These are phyloP conservation scores for Paracoccidioides lutzii DNA, from an alignment of 2,329 filamentous ascomycete genomes.

Conservation along the genomic window DNA sequence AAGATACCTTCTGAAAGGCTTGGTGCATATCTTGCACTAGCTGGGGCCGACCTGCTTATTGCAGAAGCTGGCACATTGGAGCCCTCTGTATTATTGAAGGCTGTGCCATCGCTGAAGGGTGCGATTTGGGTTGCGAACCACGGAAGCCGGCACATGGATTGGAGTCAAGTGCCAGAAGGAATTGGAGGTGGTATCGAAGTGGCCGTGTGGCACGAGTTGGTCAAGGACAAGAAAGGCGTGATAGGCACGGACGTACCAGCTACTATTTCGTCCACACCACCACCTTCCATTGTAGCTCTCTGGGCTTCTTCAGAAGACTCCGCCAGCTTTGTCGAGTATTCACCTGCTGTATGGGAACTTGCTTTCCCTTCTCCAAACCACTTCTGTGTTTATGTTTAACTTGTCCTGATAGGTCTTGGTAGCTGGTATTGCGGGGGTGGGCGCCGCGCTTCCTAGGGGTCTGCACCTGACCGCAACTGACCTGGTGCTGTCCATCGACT, in stretches of 20 bases:
- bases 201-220: conserved; percentile 83
- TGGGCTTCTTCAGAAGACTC: conserved; percentile 30
- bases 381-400: conserved; percentile 8
- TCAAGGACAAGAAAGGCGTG: conserved; percentile 53
- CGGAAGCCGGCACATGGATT: conserved; percentile 85
- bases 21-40: conserved; percentile 57
- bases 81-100: conserved; percentile 56
- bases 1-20: conserved; percentile 58
- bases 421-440: conserved; percentile 68
- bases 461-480: conserved; percentile 65
- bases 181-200: conserved; percentile 64
- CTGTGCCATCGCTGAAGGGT: conserved; percentile 58
- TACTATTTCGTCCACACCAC: conserved; percentile 40
- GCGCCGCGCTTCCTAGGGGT: conserved; percentile 58
- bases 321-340: conserved; percentile 68
- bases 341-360: conserved; percentile 42
- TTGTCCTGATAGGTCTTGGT: conserved; percentile 53
- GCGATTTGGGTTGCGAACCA: conserved; percentile 89
- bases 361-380: neutral
- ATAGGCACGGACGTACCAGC: conserved; percentile 52
- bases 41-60: conserved; percentile 67
- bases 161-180: conserved; percentile 74
- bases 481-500: conserved; percentile 72
- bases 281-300: conserved; percentile 34
- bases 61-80: conserved; percentile 79